Evolutionary conservation across 768 basidiomycete species (phyloP), one percentile per base, ranked within the genome.

Genomic region (Suillus luteus): DNA sequence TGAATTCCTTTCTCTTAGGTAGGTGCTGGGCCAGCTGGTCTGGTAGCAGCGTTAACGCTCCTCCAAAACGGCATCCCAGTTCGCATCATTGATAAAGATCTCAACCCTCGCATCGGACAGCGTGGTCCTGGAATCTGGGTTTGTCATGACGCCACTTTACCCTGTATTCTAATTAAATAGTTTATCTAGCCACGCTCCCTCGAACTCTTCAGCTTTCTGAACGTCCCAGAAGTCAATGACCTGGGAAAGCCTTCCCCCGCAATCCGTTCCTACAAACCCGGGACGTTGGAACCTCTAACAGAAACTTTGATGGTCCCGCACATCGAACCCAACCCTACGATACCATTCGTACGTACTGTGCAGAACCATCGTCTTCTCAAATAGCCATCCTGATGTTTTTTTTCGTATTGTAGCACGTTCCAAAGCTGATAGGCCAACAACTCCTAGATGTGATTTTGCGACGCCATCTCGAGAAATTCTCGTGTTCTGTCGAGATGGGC

Each of bases 11-110:
- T 44, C 12, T 22, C 49, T 40, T 27, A 83, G 82, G 81, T 80
- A 40, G 83, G 82, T 44, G 81, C 76, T 40, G 82, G 82, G 12
- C 81, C 82, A 9, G 76, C 81, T 37, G 82, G 83, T 44, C 73
- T 83, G 9, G 77, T 81, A 54, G 73, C 78, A 57, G 81, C 80
- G 3, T 73, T 82, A 2, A 67, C 75, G 8, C 78, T 84, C 4
- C 64, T 71, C 1, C 64, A 69, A 10, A 74, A 74, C 35, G 74
- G 72, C 5, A 65, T 80, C 17, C 64, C 33, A 51, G 59, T 55
- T 37, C 64, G 64, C 33, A 63, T 65, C 35, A 63, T 65, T 4
- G 64, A 65, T 7, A 64, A 65, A 44, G 52, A 64, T 3, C 65
- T 74, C 0, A 55, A 70, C 8, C 74, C 73, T 19, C 73, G 74